Conservation (phyloP, 306 rosid species). For the Coriaria nepalensis region DNA sequence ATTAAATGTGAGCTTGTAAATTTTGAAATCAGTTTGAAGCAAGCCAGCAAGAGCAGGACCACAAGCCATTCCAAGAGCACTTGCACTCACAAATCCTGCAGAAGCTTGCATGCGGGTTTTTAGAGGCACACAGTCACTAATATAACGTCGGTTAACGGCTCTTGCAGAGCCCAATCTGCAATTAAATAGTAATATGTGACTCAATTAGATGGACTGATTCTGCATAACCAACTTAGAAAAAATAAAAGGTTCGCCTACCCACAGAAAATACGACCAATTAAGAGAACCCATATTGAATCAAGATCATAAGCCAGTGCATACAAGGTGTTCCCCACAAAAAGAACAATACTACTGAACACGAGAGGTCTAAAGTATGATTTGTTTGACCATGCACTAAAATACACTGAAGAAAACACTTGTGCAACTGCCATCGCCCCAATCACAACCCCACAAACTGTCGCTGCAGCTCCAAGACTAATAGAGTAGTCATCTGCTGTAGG, state of each 20-base stretch:
- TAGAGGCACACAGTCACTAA: slow-evolving; percentile 90
- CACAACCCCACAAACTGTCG: slow-evolving; percentile 93
- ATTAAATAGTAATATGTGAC: not conserved
- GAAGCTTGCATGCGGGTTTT: slow-evolving; percentile 93
- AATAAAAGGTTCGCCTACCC: slow-evolving; percentile 56
- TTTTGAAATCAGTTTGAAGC: slow-evolving; percentile 68
- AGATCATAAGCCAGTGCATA: slow-evolving; percentile 88
- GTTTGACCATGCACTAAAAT: slow-evolving; percentile 99
- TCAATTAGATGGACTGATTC: too few species aligned
- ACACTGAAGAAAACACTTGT: slow-evolving; percentile 91
- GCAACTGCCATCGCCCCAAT: slow-evolving; percentile 99
- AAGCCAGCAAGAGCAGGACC: slow-evolving; percentile 97
- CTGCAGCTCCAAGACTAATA: slow-evolving; percentile 90
- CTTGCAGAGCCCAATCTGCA: slow-evolving; percentile 95
- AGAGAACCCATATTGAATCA: slow-evolving; percentile 75
- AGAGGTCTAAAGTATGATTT: slow-evolving; percentile 89
- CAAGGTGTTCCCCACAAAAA: slow-evolving; percentile 59
- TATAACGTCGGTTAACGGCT: slow-evolving; percentile 96
- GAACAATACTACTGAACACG: slow-evolving; percentile 79
- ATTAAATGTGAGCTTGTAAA: slow-evolving; percentile 74
- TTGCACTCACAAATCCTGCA: slow-evolving; percentile 96
- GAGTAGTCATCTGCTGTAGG: slow-evolving; percentile 99
- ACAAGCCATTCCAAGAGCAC: slow-evolving; percentile 99
- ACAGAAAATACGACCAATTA: slow-evolving; percentile 86
- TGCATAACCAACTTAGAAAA: slow-evolving; percentile 7